A percentile compares a stretch with the other conserved stretches of the same genome.
Evolutionary conservation across 1,284 basidiomycete species (phyloP).

Genomic region (Fomitiporia mediterranea): DNA sequence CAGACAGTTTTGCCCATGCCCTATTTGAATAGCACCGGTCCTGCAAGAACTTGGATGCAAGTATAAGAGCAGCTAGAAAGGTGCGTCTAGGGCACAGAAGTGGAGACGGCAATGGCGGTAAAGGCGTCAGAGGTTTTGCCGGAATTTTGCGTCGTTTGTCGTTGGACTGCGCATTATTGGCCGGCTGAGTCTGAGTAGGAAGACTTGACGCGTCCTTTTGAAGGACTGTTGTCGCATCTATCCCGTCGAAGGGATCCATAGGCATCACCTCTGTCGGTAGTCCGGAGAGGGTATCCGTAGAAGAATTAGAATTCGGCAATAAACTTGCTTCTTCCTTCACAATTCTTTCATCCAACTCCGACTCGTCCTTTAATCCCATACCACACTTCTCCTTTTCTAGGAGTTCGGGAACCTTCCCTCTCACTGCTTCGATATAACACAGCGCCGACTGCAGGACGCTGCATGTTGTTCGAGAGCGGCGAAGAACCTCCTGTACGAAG

Average conservation of each 20-base stretch:
- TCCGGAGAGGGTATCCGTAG: slow-evolving; percentile 15
- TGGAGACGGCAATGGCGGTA: slow-evolving; percentile 62
- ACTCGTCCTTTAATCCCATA: slow-evolving; percentile 35
- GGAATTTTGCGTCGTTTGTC: slow-evolving; percentile 23
- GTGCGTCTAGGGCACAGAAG: slow-evolving; percentile 83
- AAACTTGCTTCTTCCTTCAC: slow-evolving; percentile 34
- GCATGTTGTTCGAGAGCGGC: slow-evolving; percentile 70
- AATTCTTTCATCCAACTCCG: slow-evolving; percentile 43
- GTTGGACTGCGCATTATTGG: background rate
- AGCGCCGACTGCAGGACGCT: slow-evolving; percentile 72
- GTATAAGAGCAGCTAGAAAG: slow-evolving; percentile 83
- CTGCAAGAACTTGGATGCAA: slow-evolving; percentile 89
- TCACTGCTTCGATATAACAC: slow-evolving; percentile 73
- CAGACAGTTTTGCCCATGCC: slow-evolving; percentile 86
- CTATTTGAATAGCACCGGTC: slow-evolving; percentile 90
- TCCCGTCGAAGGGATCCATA: slow-evolving; percentile 2
- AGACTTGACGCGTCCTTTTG: slow-evolving; percentile 14
- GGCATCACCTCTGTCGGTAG: slow-evolving; percentile 14
- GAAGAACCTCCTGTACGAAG: slow-evolving; percentile 74
- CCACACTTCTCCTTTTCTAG: slow-evolving; percentile 44
- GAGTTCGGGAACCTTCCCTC: slow-evolving; percentile 58
- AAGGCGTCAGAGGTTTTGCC: slow-evolving; percentile 36
- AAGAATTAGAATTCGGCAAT: slow-evolving; percentile 21
- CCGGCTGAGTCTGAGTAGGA: background rate
- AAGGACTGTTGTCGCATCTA: slow-evolving; percentile 1